A percentile compares a stretch with the other conserved stretches of the same genome.
Evolutionary conservation across 805 yeast genomes (phyloP).

Genomic region (Candida ascalaphidarum): DNA sequence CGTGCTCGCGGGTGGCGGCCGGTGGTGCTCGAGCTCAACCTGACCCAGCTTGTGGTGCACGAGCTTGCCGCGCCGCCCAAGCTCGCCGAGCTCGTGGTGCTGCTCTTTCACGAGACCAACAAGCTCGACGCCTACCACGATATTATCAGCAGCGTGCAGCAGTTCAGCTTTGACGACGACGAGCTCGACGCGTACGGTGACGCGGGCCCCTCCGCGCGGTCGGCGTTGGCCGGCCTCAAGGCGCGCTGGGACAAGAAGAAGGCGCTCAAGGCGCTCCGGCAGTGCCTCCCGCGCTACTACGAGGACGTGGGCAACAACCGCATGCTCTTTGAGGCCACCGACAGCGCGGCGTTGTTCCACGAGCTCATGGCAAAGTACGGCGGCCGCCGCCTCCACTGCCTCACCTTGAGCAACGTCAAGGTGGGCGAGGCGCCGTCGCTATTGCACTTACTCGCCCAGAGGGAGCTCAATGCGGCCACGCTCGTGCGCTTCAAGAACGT

Average conservation of each 20-base stretch:
- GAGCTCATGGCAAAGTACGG: conserved; percentile 12
- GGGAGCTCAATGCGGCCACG: conserved; percentile 1
- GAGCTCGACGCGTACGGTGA: conserved; percentile 22
- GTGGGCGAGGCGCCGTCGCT: conserved; percentile 30
- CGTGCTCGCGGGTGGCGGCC: conserved; percentile 23
- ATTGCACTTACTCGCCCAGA: conserved; percentile 8
- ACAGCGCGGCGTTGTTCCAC: conserved; percentile 6
- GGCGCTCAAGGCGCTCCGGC: conserved; percentile 6
- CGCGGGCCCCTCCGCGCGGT: conserved; percentile 1
- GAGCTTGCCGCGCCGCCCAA: conserved; percentile 14
- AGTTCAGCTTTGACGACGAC: conserved; percentile 1
- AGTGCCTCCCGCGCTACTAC: conserved; percentile 11
- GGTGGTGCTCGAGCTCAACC: conserved; percentile 29
- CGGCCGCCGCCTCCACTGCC: conserved; percentile 16
- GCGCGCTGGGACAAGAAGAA: conserved; percentile 9
- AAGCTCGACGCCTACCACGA: conserved; percentile 10
- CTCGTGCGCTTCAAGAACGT: conserved; percentile 18
- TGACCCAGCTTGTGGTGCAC: conserved; percentile 29
- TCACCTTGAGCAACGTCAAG: conserved; percentile 20
- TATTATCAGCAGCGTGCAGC: too few species aligned
- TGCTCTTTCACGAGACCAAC: conserved; percentile 23
- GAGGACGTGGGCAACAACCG: conserved; percentile 16
- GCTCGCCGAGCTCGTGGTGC: conserved; percentile 14
- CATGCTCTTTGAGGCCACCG: conserved; percentile 31
- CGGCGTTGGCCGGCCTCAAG: conserved; percentile 10